Conservation (phyloP, 2,329 filamentous ascomycete genomes). For the Paecilomyces fulvus region DNA sequence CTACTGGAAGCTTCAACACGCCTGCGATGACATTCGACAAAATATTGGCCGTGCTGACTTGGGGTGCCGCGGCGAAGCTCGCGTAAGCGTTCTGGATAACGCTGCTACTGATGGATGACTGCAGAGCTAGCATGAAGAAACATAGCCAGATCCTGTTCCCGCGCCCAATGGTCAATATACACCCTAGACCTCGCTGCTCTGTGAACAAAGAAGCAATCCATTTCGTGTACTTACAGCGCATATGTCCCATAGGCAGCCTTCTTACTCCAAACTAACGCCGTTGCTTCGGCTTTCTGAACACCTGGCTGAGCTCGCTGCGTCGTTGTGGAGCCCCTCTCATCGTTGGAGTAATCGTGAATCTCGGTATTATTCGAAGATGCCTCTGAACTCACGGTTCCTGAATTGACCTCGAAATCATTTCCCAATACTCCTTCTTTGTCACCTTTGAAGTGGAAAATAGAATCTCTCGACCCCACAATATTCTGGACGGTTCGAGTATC, state of each 20-base stretch:
- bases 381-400: neutral
- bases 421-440: neutral
- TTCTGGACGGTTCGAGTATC: neutral
- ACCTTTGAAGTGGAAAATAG: neutral
- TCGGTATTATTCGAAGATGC: neutral
- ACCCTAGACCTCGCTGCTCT: neutral
- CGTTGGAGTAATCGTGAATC: neutral
- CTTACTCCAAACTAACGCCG: conserved; percentile 34
- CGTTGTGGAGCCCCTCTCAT: neutral
- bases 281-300: conserved; percentile 35
- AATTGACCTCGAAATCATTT: neutral
- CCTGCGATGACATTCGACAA: conserved; percentile 39
- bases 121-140: conserved; percentile 29
- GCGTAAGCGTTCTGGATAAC: conserved; percentile 21
- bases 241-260: conserved; percentile 24
- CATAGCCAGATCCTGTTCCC: conserved; percentile 24
- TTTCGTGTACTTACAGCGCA: conserved; percentile 18
- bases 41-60: neutral
- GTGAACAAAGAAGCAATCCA: neutral
- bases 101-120: conserved; percentile 18
- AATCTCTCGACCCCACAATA: neutral
- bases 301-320: conserved; percentile 15
- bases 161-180: neutral
- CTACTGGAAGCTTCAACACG: conserved; percentile 48
- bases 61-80: conserved; percentile 17